Evolutionary conservation across 75 land plant species (phyloP).

Genomic region (Pinus taeda): DNA sequence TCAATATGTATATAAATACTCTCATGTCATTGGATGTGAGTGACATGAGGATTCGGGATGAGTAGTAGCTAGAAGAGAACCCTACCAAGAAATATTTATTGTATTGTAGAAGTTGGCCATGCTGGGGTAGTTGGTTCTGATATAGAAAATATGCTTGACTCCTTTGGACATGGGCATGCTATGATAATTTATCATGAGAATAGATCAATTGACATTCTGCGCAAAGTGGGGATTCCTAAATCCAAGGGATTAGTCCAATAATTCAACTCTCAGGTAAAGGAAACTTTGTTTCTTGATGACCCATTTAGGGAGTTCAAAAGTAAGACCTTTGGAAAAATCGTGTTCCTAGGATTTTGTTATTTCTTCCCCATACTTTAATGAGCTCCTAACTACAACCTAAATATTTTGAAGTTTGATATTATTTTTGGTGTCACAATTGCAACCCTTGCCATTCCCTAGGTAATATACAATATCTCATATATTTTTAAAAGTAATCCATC

Average conservation of each 20-base stretch:
- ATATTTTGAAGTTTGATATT: constrained; percentile 46
- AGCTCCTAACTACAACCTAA: constrained; percentile 48
- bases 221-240: constrained; percentile 9
- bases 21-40: too few relatives aligned
- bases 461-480: too few relatives aligned
- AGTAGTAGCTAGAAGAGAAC: neutral
- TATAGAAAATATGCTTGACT: neutral
- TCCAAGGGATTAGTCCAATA: neutral
- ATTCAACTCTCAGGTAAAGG: constrained; percentile 13
- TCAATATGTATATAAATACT: too few relatives aligned
- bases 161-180: neutral
- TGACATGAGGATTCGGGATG: too few relatives aligned
- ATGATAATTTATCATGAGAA: neutral
- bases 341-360: constrained; percentile 42
- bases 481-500: too few relatives aligned
- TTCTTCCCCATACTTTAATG: constrained; percentile 84
- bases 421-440: too few relatives aligned
- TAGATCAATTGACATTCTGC: neutral
- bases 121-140: constrained; percentile 1
- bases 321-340: constrained; percentile 15
- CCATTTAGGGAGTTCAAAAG: constrained; percentile 33
- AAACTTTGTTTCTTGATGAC: constrained; percentile 32
- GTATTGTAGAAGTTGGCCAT: neutral
- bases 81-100: neutral
- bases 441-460: too few relatives aligned